These are phyloP conservation scores for Diaporthe capsici DNA, from an alignment of 2,329 filamentous ascomycete species.

Conservation along the genomic window DNA sequence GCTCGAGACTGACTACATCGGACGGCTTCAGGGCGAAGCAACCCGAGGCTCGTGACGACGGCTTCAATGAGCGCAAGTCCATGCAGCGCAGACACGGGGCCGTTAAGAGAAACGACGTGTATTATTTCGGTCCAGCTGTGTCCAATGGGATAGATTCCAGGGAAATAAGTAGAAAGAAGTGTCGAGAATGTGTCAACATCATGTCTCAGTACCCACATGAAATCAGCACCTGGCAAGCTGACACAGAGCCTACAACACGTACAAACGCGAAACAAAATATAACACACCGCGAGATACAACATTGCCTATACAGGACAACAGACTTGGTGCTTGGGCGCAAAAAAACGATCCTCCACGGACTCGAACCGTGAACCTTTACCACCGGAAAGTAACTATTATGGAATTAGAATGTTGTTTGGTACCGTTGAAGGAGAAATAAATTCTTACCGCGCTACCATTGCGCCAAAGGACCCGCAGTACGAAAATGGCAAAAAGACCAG, in stretches of 20 bases:
- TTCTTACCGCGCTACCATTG: slow-evolving; percentile 28
- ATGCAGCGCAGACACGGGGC: neutral
- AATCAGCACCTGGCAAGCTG: too few relatives aligned
- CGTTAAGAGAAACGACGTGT: too few relatives aligned
- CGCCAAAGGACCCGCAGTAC: slow-evolving; percentile 17
- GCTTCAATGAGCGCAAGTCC: neutral
- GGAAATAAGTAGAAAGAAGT: too few relatives aligned
- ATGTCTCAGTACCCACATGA: too few relatives aligned
- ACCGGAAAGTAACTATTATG: slow-evolving; percentile 7
- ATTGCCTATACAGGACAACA: too few relatives aligned
- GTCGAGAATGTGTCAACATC: too few relatives aligned
- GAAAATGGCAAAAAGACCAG: too few relatives aligned
- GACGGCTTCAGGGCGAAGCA: neutral
- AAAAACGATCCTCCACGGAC: slow-evolving; percentile 31
- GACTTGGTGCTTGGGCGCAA: neutral
- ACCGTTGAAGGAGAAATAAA: too few relatives aligned
- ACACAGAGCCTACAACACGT: too few relatives aligned
- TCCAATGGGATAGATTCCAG: too few relatives aligned
- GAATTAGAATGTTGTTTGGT: neutral
- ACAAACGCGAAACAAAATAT: too few relatives aligned
- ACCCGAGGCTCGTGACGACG: slow-evolving; percentile 7
- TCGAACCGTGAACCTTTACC: slow-evolving; percentile 35
- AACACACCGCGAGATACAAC: too few relatives aligned
- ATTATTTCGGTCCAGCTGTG: neutral
- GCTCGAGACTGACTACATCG: neutral